Percentiles rank a stretch among this genome's conserved stretches.
phyloP scores from a whole-genome alignment of 495 filamentous ascomycete species.

The Penicillium steckii region DNA sequence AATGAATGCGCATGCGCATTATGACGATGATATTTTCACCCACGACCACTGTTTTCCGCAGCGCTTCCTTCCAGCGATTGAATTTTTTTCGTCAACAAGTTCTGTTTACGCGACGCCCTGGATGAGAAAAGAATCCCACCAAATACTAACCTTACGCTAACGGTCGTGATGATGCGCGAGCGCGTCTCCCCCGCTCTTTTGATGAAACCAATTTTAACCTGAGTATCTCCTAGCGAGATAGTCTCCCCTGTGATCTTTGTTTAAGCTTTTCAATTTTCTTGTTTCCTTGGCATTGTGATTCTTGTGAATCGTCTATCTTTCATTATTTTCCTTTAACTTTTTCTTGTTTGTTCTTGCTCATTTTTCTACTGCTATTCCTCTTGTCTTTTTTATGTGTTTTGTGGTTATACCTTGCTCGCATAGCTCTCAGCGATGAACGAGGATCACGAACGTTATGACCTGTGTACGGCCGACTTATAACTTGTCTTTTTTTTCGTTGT shows the following conservation, averaged over 20 bases:
- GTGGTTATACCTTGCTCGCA: constrained; percentile 45
- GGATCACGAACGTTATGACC: constrained; percentile 51
- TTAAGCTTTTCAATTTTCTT: not conserved
- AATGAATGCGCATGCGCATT: constrained; percentile 43
- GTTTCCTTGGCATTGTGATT: constrained; percentile 18
- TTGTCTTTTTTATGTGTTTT: constrained; percentile 22
- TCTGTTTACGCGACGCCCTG: constrained; percentile 14
- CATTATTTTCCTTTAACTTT: constrained; percentile 6
- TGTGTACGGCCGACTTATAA: constrained; percentile 42
- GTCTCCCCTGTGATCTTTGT: constrained; percentile 3
- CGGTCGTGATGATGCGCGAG: constrained; percentile 27
- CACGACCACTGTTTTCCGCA: constrained; percentile 21
- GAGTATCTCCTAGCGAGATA: constrained; percentile 20
- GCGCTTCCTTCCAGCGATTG: constrained; percentile 15
- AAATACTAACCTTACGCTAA: constrained; percentile 11
- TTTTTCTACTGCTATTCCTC: constrained; percentile 20
- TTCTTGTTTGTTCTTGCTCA: constrained; percentile 14
- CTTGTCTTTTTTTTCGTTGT: constrained; percentile 16
- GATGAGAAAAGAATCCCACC: constrained; percentile 18
- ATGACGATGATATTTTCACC: constrained; percentile 31
- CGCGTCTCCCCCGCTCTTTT: constrained; percentile 22
- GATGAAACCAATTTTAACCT: constrained; percentile 4
- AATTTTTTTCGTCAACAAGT: constrained; percentile 8
- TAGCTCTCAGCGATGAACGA: constrained; percentile 47
- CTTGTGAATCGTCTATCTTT: constrained; percentile 15